Evolutionary conservation across 2,329 filamentous ascomycete species (phyloP).

Genomic region (Ceratocystis eucalypticola): DNA sequence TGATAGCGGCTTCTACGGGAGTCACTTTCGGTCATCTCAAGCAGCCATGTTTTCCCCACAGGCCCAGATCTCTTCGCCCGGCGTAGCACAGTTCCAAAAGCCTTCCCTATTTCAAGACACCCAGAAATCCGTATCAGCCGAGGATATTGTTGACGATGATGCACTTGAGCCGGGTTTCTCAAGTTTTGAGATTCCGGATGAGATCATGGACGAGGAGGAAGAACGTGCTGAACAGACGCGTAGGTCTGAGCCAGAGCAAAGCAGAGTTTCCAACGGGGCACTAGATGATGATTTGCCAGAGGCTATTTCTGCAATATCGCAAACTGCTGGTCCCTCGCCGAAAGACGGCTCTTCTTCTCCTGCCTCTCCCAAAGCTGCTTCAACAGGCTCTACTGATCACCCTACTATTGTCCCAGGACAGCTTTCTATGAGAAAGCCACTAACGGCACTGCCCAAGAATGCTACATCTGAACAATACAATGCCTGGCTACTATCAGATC

Average conservation of each 20-base stretch:
- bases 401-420: background rate
- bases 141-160: conserved; percentile 19
- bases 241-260: background rate
- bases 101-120: background rate
- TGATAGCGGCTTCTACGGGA: conserved; percentile 68
- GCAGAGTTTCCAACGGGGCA: background rate
- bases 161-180: conserved; percentile 9
- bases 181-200: conserved; percentile 13
- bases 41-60: background rate
- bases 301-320: background rate
- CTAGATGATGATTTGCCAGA: background rate
- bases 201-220: conserved; percentile 11
- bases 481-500: conserved; percentile 67
- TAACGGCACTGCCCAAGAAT: conserved; percentile 36
- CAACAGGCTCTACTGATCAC: background rate
- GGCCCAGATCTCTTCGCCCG: background rate
- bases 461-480: conserved; percentile 91
- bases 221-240: background rate
- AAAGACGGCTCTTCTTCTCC: background rate
- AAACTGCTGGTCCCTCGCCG: background rate
- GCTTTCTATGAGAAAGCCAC: background rate
- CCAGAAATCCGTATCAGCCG: background rate
- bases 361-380: background rate
- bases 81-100: conserved; percentile 9
- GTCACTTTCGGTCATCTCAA: conserved; percentile 42